Conservation (phyloP, 2,329 filamentous ascomycete genomes). For the Alternaria ventricosa region DNA sequence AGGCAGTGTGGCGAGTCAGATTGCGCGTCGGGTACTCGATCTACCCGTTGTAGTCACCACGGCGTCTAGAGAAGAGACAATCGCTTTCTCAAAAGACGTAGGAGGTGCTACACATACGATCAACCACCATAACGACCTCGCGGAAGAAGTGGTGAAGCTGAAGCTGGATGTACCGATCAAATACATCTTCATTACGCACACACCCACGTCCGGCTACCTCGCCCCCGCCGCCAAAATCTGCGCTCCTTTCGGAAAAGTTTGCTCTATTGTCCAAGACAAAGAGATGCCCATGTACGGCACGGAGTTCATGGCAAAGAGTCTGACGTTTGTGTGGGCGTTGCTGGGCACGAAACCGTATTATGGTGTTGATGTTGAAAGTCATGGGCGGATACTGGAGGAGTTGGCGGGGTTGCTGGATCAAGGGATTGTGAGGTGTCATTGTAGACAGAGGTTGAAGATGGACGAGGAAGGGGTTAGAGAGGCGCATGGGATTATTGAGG, state of each 20-base stretch:
- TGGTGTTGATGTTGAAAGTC: constrained; percentile 2
- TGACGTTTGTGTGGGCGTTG: constrained; percentile 6
- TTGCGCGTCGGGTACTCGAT: constrained; percentile 4
- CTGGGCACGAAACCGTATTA: constrained; percentile 10
- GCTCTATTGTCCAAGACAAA: constrained; percentile 10
- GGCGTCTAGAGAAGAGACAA: constrained; percentile 9
- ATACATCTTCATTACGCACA: constrained; percentile 11
- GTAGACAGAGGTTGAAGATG: constrained; percentile 5
- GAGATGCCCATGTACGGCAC: constrained; percentile 13
- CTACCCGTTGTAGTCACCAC: constrained; percentile 12
- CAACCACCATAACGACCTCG: constrained; percentile 7
- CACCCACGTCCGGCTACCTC: constrained; percentile 4
- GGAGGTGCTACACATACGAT: constrained; percentile 8
- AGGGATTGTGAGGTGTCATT: neutral
- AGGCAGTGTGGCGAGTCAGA: constrained; percentile 10
- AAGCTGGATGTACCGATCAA: constrained; percentile 7
- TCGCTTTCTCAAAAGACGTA: constrained; percentile 6
- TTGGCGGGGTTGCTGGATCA: constrained; percentile 5
- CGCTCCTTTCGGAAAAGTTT: constrained; percentile 3
- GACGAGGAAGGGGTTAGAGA: constrained; percentile 7
- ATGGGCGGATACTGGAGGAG: constrained; percentile 1
- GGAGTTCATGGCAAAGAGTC: constrained; percentile 12
- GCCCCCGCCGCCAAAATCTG: constrained; percentile 8
- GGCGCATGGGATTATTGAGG: constrained; percentile 8
- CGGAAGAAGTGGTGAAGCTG: neutral